Percentiles rank a stretch among this genome's conserved stretches.
Evolutionary conservation across 441 rosid genomes (phyloP).

Genomic region (Populus hybrid): DNA sequence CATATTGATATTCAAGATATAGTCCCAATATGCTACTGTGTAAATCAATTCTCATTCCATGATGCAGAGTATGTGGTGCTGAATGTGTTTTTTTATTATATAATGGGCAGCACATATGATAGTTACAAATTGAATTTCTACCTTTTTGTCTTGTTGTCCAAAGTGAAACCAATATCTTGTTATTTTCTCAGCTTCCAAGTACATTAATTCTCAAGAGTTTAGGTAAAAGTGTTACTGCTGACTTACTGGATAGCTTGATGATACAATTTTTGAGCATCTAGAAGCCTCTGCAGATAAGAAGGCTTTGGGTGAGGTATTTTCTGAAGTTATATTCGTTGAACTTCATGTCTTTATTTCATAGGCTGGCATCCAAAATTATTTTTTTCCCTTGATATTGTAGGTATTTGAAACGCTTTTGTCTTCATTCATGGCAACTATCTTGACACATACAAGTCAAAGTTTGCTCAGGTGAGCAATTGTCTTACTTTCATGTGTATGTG

Average conservation of each 20-base stretch:
- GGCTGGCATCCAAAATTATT: not conserved
- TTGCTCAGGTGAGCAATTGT: slow-evolving; percentile 57
- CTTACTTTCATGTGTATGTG: not conserved
- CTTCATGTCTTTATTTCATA: not conserved
- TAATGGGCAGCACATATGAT: not conserved
- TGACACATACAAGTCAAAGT: slow-evolving; percentile 71
- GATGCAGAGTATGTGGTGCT: not conserved
- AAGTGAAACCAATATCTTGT: slow-evolving; percentile 5
- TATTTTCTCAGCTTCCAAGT: slow-evolving; percentile 42
- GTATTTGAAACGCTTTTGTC: slow-evolving; percentile 66
- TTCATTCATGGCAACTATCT: slow-evolving; percentile 58
- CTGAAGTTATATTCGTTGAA: not conserved
- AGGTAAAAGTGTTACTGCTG: slow-evolving; percentile 50
- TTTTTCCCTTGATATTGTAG: slow-evolving; percentile 24
- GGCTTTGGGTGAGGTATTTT: slow-evolving; percentile 64
- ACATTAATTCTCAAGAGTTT: slow-evolving; percentile 40
- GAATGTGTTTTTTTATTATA: not conserved
- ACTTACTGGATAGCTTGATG: slow-evolving; percentile 69
- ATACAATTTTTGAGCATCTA: slow-evolving; percentile 77
- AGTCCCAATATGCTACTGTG: not conserved
- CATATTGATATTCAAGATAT: not conserved
- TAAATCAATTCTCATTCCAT: not conserved
- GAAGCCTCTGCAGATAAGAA: slow-evolving; percentile 57
- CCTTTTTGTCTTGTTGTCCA: not conserved
- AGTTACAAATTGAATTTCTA: not conserved